Evolutionary conservation across 148 eudicot species (phyloP), one percentile per base, ranked within the genome.

Genomic region (Selenicereus undatus): DNA sequence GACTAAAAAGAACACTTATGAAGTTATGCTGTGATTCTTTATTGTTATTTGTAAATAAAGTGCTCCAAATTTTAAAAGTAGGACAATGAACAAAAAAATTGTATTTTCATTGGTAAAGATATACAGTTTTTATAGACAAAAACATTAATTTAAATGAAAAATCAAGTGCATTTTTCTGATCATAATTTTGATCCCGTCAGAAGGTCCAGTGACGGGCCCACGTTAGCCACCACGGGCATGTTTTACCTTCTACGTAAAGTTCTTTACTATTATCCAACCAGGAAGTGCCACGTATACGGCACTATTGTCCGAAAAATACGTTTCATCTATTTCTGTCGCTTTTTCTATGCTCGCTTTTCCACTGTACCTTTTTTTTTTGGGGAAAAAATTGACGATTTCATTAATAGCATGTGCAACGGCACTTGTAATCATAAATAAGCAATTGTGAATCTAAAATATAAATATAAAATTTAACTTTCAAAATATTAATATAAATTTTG

Each of bases 241-340:
- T 65, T 84, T 84, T 84, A 79, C 71, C 86, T 84, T 84, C 86
- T 81, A 84, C 66, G 86, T 84, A 84, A 84, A 84, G 86, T 66
- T 81, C 72, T 74, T 73, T 29, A 32, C 75, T 35, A 13, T 84
- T 35, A 1, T 36, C 86, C 75, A 84, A 81, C 51, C 20, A 73
- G 10, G 22, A 78, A 22, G 21, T 45, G 84, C 86, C 86, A 84
- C 84, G 75, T 84, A 20, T 29, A 81, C 4, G 35, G 71, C 71
- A 66, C 71, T 66, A 66, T 66, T 27, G 35, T 66, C 71, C 71
- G 30, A 66, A 65, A 27, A 10, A 0, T 66, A 66, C 71, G 71
- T 66, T 27, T 66, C 71, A 66, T 66, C 71, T 27, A 66, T 27
- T 27, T 8, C 12, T 2, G n/a, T 64, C 6, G 11, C 29, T 64